Conservation (phyloP, 495 filamentous ascomycete genomes). For the Penicillium maclennaniae region DNA sequence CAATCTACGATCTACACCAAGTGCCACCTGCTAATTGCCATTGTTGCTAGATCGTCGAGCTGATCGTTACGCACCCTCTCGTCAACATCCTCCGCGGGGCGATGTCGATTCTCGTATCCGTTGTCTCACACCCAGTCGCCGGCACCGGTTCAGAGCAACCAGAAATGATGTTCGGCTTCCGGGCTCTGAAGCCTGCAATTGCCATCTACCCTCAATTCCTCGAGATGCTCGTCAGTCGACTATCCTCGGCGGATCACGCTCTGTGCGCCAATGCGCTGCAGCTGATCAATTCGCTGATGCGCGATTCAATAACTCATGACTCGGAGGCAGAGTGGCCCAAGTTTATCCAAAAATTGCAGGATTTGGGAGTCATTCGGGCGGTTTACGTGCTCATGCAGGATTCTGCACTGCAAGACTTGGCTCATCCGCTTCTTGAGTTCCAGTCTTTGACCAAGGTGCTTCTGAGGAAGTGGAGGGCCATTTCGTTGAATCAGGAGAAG, state of each 20-base stretch:
- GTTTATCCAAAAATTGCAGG: slow-evolving; percentile 89
- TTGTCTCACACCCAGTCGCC: slow-evolving; percentile 78
- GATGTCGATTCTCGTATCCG: slow-evolving; percentile 91
- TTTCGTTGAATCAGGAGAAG: slow-evolving; percentile 76
- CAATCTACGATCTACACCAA: not conserved
- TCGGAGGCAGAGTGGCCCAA: slow-evolving; percentile 81
- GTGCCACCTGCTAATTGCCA: not conserved
- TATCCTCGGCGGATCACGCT: slow-evolving; percentile 92
- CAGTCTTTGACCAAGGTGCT: slow-evolving; percentile 89
- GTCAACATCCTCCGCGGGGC: slow-evolving; percentile 96
- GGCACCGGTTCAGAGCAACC: slow-evolving; percentile 38
- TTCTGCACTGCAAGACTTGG: slow-evolving; percentile 86
- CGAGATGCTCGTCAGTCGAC: slow-evolving; percentile 82
- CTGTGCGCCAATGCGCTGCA: slow-evolving; percentile 94
- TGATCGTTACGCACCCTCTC: slow-evolving; percentile 91
- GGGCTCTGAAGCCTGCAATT: slow-evolving; percentile 88
- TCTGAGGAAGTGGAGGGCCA: slow-evolving; percentile 84
- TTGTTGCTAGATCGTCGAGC: slow-evolving; percentile 67
- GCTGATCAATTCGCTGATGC: slow-evolving; percentile 90
- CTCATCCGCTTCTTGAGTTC: slow-evolving; percentile 88
- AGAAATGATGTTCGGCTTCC: slow-evolving; percentile 69
- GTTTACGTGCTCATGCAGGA: slow-evolving; percentile 93
- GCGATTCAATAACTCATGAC: slow-evolving; percentile 86
- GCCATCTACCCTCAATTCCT: slow-evolving; percentile 88
- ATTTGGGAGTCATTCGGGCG: slow-evolving; percentile 87